Evolutionary conservation across 495 filamentous ascomycete species (phyloP), one percentile per base, ranked within the genome.

Genomic region (Penicillium turbatum): DNA sequence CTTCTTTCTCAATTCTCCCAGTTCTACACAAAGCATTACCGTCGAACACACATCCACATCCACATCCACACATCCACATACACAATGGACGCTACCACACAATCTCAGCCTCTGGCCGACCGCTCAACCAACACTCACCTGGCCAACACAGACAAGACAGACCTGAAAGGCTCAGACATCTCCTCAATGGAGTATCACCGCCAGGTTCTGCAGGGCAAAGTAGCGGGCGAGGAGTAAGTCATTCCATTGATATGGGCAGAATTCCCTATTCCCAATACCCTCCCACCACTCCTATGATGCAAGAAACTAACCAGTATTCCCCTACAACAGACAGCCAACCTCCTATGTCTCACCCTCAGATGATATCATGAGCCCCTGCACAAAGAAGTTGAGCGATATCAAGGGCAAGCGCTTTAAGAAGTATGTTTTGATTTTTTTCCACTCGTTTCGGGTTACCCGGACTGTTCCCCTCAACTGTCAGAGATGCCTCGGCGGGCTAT

Each of bases 301-400:
- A 45, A 27, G 2, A 32, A 7, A 36, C 27, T 49, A 32, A 60
- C 29, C 9, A 44, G 19, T 2, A 16, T 8, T 6, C n/a, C n/a
- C n/a, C 2, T 8, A 17, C 42, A 75, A 13, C 38, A 77, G 75
- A 19, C 60, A 70, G 43, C 75, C 83, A 49, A 80, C 83, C 62
- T 72, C 80, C 53, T 97, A 95, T 72, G 75, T 96, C 65, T 93
- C 88, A n/a, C 92, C 92, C 0, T 93, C 89, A 10, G 92, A 97
- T 64, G 86, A 83, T 66, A 89, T 97, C 72, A 86, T 95, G 86
- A 90, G 86, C 55, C 92, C 92, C 13, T 92, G 89, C 70, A 91
- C 89, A n/a, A 86, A 88, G 72, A 97, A 97, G 72, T 72, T 97
- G 61, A 86, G 77, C 47, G 85, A 87, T 41, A 82, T 92, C 66